Base-by-base conservation (phyloP, 768 basidiomycete species). In the Hericium alpestre region DNA sequence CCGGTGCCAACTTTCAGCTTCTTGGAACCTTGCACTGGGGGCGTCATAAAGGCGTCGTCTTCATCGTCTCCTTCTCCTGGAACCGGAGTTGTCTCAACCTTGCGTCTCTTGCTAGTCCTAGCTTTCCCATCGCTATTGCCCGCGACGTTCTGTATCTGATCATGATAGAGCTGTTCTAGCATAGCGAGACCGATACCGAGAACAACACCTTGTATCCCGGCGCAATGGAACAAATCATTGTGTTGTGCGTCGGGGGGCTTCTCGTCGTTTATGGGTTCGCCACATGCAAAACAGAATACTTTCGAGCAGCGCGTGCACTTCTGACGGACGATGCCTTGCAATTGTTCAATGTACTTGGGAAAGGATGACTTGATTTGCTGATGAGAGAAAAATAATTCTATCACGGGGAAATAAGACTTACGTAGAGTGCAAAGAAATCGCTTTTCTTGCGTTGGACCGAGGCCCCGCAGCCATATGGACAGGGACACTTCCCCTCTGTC, bases 171-270 rank as follows among this genome's bases (percentile, higher is more conserved):
- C 55, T 81, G 76, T 69, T 95, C 91, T 46, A 95, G 77, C 82
- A 91, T 91, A 38, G 82, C 82, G 47, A 95, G 78, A 9, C 94
- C 93, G 40, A 95, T 78, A n/a, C 93, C 94, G 5, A 97, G 74
- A 61, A 96, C 84, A 13, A 90, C 81, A 40, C 93, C 94, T 71
- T 96, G 88, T 38, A 95, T 68, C 65, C 90, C 88, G 6, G 90
- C 79, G 69, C 93, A 96, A 71, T 96, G 93, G 66, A 94, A 90
- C 57, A 95, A 71, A 12, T 78, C 76, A 48, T 82, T 79, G 27
- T 73, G 70, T 9, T 74, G 68, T 38, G 74, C 67, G 38, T 72
- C 70, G 3, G 60, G 51, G 11, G 60, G 46, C 27, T 59, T 62
- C 55, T 66, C 54, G 13, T 49, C 57, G 23, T 65, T 63, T 27